Evolutionary conservation across 2,329 filamentous ascomycete species (phyloP).

Genomic region (Fusarium nelsonii): DNA sequence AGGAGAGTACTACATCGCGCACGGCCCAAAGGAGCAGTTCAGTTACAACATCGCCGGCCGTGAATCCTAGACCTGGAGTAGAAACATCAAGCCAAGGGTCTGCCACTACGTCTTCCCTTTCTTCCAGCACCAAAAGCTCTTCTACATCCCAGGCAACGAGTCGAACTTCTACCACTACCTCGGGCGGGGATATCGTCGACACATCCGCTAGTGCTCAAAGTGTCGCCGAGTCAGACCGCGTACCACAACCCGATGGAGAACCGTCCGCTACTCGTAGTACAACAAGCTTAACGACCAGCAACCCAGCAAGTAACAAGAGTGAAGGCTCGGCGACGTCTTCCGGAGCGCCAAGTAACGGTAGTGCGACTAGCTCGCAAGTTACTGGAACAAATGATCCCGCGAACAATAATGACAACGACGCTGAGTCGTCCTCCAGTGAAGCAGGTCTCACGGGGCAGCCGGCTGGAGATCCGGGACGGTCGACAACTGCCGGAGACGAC

Average conservation of each 20-base stretch:
- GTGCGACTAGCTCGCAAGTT: neutral
- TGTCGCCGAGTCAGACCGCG: slow-evolving; percentile 8
- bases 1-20: fast-evolving
- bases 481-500: fast-evolving
- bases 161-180: neutral
- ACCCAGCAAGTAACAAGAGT: fast-evolving
- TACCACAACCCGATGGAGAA: neutral
- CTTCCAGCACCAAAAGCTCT: neutral
- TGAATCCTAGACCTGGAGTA: neutral
- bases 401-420: too few species aligned
- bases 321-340: neutral
- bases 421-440: neutral
- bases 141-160: fast-evolving
- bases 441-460: neutral
- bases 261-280: neutral
- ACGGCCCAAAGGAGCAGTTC: neutral
- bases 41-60: neutral
- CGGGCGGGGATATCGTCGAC: neutral
- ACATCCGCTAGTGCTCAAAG: slow-evolving; percentile 14
- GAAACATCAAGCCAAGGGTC: neutral
- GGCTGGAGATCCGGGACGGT: neutral
- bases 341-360: neutral
- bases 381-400: neutral
- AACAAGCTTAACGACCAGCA: neutral
- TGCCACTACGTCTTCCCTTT: neutral